phyloP scores from a whole-genome alignment of 2,329 filamentous ascomycete genomes.

The Magnaporthales sp. region DNA sequence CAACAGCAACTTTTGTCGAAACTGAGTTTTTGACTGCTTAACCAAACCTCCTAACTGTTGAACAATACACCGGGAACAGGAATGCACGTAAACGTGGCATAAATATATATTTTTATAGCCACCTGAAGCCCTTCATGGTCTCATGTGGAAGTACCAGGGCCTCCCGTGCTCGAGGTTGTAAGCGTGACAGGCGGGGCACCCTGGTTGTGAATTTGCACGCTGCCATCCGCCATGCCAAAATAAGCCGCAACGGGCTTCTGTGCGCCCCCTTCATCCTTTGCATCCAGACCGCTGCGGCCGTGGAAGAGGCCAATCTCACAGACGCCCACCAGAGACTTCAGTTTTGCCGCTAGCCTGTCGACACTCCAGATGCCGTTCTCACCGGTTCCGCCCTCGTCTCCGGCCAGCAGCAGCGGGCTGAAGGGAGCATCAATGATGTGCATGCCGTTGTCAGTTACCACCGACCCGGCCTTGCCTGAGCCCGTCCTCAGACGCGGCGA shows the following conservation, averaged over 20 bases:
- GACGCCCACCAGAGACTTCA: slow-evolving; percentile 79
- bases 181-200: slow-evolving; percentile 3
- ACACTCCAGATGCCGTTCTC: slow-evolving; percentile 72
- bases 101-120: not conserved
- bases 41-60: not conserved
- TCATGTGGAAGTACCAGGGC: not conserved
- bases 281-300: slow-evolving; percentile 68
- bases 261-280: slow-evolving; percentile 51
- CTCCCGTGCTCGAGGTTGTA: not conserved
- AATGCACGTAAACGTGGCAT: not conserved
- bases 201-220: slow-evolving; percentile 40
- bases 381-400: slow-evolving; percentile 30
- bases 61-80: not conserved
- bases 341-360: slow-evolving; percentile 58
- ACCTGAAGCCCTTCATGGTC: not conserved
- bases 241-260: slow-evolving; percentile 92
- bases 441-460: slow-evolving; percentile 75
- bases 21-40: not conserved
- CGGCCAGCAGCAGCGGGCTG: slow-evolving; percentile 55
- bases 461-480: slow-evolving; percentile 66
- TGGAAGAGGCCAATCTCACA: slow-evolving; percentile 88
- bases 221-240: slow-evolving; percentile 80
- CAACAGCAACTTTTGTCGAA: not conserved
- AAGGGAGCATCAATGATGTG: slow-evolving; percentile 93
- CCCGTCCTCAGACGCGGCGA: slow-evolving; percentile 60